A percentile compares a stretch with the other conserved stretches of the same genome.
Evolutionary conservation across 225 moss, liverwort and hornwort genomes (phyloP).

Genomic region (Marchantia polymorpha): DNA sequence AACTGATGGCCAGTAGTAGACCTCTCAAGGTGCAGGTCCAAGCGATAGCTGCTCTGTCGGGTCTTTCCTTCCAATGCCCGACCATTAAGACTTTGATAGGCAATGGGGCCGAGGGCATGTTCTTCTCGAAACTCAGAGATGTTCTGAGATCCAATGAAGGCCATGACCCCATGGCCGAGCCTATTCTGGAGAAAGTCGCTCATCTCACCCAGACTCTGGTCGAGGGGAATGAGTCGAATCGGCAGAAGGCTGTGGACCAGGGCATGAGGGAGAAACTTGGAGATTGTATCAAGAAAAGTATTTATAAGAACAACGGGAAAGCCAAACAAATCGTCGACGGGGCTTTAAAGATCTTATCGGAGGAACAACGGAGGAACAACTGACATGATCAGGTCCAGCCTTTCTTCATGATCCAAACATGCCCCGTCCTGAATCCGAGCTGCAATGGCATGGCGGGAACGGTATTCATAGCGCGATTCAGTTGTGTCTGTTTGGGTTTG

Average conservation of each 20-base stretch:
- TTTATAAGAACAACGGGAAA: not conserved
- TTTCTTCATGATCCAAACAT: no score
- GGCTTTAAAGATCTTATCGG: slow-evolving; percentile 5
- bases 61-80: slow-evolving; percentile 30
- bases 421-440: no score
- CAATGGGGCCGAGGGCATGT: not conserved
- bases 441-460: no score
- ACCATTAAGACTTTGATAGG: slow-evolving; percentile 31
- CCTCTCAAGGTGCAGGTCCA: slow-evolving; percentile 33
- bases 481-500: no score
- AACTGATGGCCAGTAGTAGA: slow-evolving; percentile 16
- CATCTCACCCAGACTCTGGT: not conserved
- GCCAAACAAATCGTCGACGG: not conserved
- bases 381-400: not conserved
- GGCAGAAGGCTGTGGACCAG: slow-evolving; percentile 9
- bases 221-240: slow-evolving; percentile 30
- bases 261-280: slow-evolving; percentile 7
- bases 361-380: not conserved
- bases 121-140: slow-evolving; percentile 2
- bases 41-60: slow-evolving; percentile 34
- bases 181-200: slow-evolving; percentile 29
- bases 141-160: slow-evolving; percentile 6
- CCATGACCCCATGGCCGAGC: slow-evolving; percentile 7
- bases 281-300: not conserved
- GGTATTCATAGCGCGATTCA: no score